Base-by-base conservation (phyloP, 768 basidiomycete genomes). In the Boletus rufocinnamomeus region DNA sequence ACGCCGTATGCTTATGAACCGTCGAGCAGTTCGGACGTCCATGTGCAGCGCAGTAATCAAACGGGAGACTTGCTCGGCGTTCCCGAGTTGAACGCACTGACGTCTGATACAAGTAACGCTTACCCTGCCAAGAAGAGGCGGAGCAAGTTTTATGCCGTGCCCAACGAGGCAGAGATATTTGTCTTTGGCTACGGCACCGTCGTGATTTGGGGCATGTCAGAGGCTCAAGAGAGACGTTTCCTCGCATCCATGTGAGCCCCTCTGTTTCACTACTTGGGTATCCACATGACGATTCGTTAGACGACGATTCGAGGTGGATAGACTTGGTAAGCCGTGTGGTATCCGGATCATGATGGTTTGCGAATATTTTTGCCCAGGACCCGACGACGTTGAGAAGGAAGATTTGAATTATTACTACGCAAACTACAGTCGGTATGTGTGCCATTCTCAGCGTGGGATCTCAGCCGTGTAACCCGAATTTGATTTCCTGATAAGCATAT, bases 191-290 rank as follows among this genome's bases (percentile, higher is more conserved):
- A 96, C 69, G 95, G 95, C 14, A 95, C 93, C 0, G 91, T 96
- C 28, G 95, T 98, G 27, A 91, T 96, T 52, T 98, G 95, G 95
- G 95, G 95, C 27, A 97, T 98, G 95, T 88, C 91, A 40, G 93
- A 97, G 70, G 79, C 85, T 6, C 92, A 97, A 68, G 95, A 98
- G 77, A 90, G 84, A 72, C 81, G 94, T 10, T 94, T 98, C 67
- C 75, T 98, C 60, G 86, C 89, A 28, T 95, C 94, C 23, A 82
- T 98, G 95, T 95, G 67, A 74, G 91, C 78, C 30, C 17, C n/a
- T 34, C 40, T 34, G 53, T 44, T 51, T 49, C 40, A 38, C 21
- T 52, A 35, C 17, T 49, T 9, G n/a, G 27, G 2, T 44, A 38
- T 56, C 43, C 23, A 13, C 57, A 37, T 59, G 11, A 61, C 37